Evolutionary conservation across 495 filamentous ascomycete genomes (phyloP).

Genomic region (Letharia lupina): DNA sequence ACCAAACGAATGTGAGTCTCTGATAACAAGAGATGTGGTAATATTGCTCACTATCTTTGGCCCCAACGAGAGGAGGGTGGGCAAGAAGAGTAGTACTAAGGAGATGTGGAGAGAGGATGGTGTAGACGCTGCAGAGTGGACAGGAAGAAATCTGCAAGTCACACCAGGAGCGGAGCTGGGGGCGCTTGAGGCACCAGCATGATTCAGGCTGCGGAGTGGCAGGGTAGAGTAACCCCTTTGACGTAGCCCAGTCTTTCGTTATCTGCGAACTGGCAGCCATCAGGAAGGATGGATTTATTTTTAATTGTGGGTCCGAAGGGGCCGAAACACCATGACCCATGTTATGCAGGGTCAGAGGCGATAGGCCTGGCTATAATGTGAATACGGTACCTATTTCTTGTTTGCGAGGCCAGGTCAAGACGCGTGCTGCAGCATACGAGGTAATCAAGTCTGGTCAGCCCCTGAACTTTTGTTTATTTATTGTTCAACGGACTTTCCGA

Average conservation of each 20-base stretch:
- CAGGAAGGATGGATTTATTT: not conserved
- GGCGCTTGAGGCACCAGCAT: not conserved
- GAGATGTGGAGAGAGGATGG: not conserved
- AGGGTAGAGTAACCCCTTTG: not conserved
- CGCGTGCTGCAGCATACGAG: not conserved
- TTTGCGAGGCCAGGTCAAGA: not conserved
- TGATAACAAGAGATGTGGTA: not conserved
- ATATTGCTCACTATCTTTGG: not conserved
- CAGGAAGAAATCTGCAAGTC: constrained; percentile 8
- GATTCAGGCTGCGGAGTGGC: not conserved
- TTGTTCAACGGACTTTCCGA: not conserved
- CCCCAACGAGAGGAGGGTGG: not conserved
- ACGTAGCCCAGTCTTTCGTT: not conserved
- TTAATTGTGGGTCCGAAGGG: constrained; percentile 5
- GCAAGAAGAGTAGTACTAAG: not conserved
- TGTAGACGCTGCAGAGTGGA: not conserved
- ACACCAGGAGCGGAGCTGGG: not conserved
- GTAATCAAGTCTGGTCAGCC: not conserved
- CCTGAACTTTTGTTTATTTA: not conserved
- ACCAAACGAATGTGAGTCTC: not conserved
- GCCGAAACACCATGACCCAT: not conserved
- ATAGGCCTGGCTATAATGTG: not conserved
- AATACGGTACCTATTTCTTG: not conserved
- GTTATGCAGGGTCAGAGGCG: too few relatives aligned
- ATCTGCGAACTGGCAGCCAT: not conserved